Percentiles rank a stretch among this genome's conserved stretches.
phyloP scores from a whole-genome alignment of 208 protist species.

The Phytomonas francai region DNA sequence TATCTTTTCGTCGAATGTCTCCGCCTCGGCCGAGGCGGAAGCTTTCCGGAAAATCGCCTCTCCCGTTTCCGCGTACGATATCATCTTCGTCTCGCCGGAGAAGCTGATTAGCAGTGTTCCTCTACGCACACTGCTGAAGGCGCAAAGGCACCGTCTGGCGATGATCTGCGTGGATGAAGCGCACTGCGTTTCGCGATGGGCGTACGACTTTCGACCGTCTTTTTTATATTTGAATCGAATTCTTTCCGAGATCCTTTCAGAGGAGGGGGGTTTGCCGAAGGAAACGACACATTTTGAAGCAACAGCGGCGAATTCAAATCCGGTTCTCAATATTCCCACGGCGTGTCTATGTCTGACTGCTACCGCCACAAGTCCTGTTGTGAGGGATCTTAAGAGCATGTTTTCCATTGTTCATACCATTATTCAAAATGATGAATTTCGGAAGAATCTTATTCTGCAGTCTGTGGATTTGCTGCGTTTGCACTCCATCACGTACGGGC shows the following conservation, averaged over 20 bases:
- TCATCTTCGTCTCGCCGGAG: slow-evolving; percentile 84
- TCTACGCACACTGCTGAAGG: slow-evolving; percentile 34
- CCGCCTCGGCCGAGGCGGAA: slow-evolving; percentile 25
- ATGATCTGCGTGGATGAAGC: slow-evolving; percentile 93
- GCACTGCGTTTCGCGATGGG: slow-evolving; percentile 95
- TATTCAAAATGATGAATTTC: slow-evolving; percentile 26
- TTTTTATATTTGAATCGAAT: slow-evolving; percentile 77
- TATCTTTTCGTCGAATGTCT: slow-evolving; percentile 45
- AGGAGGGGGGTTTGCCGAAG: too few relatives aligned
- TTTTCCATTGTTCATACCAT: slow-evolving; percentile 66
- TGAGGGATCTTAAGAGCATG: slow-evolving; percentile 55
- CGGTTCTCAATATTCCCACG: not conserved
- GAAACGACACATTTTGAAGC: too few relatives aligned
- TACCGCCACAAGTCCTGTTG: slow-evolving; percentile 68
- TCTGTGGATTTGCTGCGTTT: slow-evolving; percentile 24
- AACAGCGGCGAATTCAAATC: too few relatives aligned
- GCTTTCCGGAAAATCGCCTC: slow-evolving; percentile 35
- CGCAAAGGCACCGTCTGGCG: slow-evolving; percentile 49
- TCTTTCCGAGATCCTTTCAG: slow-evolving; percentile 14
- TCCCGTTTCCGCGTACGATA: slow-evolving; percentile 45
- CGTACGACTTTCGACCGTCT: slow-evolving; percentile 91
- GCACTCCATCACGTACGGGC: not conserved
- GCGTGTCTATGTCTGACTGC: slow-evolving; percentile 81
- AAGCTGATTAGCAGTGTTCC: slow-evolving; percentile 40
- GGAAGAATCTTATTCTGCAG: slow-evolving; percentile 58